These are phyloP conservation scores for Cenococcum geophilum DNA, from an alignment of 495 filamentous ascomycete genomes.

Conservation along the genomic window DNA sequence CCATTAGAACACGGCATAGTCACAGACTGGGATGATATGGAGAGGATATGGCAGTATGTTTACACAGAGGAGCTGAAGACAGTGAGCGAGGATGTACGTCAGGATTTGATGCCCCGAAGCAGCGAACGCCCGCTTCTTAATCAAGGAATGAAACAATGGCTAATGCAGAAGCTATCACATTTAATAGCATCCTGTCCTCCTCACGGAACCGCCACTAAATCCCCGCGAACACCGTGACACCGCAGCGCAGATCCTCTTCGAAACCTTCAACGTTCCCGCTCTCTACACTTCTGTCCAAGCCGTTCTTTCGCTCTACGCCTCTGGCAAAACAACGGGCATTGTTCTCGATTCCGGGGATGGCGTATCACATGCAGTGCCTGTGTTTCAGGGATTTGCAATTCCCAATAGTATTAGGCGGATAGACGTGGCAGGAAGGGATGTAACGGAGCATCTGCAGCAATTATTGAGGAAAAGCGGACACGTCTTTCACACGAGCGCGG, in stretches of 20 bases:
- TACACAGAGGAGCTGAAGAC: conserved; percentile 85
- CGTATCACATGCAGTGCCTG: conserved; percentile 94
- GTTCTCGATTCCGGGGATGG: conserved; percentile 94
- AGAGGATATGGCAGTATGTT: conserved; percentile 93
- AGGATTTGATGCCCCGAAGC: background rate
- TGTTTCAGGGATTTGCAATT: conserved; percentile 97
- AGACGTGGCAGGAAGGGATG: conserved; percentile 95
- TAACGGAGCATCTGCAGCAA: conserved; percentile 91
- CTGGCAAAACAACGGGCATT: conserved; percentile 91
- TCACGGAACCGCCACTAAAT: conserved; percentile 96
- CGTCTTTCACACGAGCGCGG: conserved; percentile 93
- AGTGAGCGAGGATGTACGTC: conserved; percentile 81
- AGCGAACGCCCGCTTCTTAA: background rate
- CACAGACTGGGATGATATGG: conserved; percentile 99
- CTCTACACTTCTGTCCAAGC: conserved; percentile 97
- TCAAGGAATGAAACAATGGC: background rate
- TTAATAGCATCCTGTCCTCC: conserved; percentile 78
- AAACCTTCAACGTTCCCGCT: conserved; percentile 97
- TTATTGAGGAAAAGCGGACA: conserved; percentile 87
- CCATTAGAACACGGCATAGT: conserved; percentile 97
- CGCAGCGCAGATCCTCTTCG: conserved; percentile 95
- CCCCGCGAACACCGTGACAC: conserved; percentile 92
- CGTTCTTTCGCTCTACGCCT: conserved; percentile 92
- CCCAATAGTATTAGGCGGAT: conserved; percentile 90
- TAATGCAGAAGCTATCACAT: conserved; percentile 14